Base-by-base conservation (phyloP, 768 basidiomycete genomes). In the Rhodotorula toruloides region DNA sequence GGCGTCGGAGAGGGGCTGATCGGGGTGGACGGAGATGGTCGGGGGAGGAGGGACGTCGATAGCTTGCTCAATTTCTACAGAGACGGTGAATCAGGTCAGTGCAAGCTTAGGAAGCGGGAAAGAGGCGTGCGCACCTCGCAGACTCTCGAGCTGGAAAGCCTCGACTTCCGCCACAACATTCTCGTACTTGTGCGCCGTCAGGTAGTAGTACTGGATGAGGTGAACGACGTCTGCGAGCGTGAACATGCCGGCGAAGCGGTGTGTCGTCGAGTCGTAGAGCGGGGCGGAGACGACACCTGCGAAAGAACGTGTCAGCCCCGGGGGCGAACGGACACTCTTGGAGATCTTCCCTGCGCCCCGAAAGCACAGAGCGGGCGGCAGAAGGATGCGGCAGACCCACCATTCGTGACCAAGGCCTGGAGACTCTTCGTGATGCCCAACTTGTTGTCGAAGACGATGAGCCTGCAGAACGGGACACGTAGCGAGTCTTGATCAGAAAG, bases 191-290 rank as follows among this genome's bases (percentile, higher is more conserved):
- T 88, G 86, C 4, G 83, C 80, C 19, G 87, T 90, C 53, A 87
- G 85, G 78, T 97, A 96, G 78, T 97, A 99, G 80, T 93, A 96
- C 75, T 99, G 96, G 71, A 99, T 98, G 71, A 99, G 85, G 77
- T 99, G 96, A 63, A 99, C 97, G 77, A 99, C 92, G 78, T 99
- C 96, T 63, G 91, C 84, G n/a, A 98, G 91, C 14, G 96, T 99
- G 75, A 99, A 88, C 94, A 99, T 98, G 66, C 96, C 96, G 14
- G 91, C 90, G 75, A 99, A 99, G 47, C 82, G 85, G 9, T 90
- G 93, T 66, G 84, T 85, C 70, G 91, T 89, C 77, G 91, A 94
- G 80, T 97, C 94, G 91, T 94, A 99, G 32, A 99, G 81, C 19
- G 96, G 94, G 0, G 96, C 96, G 10, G 96, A 98, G 29, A 98